Base-by-base conservation (phyloP, 441 rosid genomes). In the Corymbia citriodora region DNA sequence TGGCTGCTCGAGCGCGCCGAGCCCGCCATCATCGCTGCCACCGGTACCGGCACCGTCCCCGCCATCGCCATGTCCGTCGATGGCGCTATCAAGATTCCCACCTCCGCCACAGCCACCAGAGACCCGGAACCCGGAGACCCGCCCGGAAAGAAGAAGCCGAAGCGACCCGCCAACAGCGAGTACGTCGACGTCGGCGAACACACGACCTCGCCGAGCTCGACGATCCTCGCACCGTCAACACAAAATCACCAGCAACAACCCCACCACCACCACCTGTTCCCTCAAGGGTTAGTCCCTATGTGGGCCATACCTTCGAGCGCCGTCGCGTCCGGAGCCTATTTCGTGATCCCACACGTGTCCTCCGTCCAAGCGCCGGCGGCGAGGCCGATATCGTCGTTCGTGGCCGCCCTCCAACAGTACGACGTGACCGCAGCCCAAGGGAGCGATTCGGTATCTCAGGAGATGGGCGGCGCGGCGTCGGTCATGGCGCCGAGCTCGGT, bases 1-100 rank as follows among this genome's bases (percentile, higher is more conserved):
- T 96, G 97, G 97, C 90, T 96, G 54, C 90, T 96, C 36, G 96
- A 96, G 89, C 96, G 93, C 93, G 96, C 97, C 0, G 97, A 96
- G 92, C 95, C 96, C 13, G 96, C 97, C 53, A 96, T 96, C 90
- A 95, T 96, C 40, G 94, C 96, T 10, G 96, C 96, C n/a, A 96
- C 97, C 1, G 97, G 97, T 0, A 93, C 97, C 45, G 97, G 97
- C 55, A 96, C 97, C 14, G 94, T 96, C 87, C 96, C 97, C 18
- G 96, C 96, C 50, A 94, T 96, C 33, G 97, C 97, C 88, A 94
- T 94, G 95, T 96, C 97, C 55, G 95, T 96, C 23, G 95, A 94
- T 87, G 97, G 97, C 82, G 90, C 96, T 25, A 92, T 96, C 14
- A 96, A 95, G 93, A 95, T 96, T 87, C 97, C 96, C 14, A 94